A percentile compares a stretch with the other conserved stretches of the same genome.
These are phyloP conservation scores for Saposhnikovia divaricata DNA, from an alignment of 129 eudicot genomes.

Conservation along the genomic window DNA sequence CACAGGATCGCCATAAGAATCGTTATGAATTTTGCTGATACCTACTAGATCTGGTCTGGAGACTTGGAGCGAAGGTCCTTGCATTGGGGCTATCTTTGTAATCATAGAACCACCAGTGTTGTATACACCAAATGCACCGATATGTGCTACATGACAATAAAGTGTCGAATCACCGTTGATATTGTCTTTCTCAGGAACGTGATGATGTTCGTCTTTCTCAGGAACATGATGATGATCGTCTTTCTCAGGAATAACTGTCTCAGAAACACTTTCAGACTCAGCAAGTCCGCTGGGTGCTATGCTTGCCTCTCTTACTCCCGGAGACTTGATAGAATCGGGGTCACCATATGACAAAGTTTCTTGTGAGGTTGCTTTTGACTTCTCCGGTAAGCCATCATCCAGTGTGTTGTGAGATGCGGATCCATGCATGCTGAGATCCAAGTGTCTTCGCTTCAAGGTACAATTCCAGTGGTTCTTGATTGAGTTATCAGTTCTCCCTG, in stretches of 20 bases:
- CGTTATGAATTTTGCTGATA: conserved; percentile 37
- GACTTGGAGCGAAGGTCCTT: conserved; percentile 41
- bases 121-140: conserved; percentile 56
- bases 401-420: conserved; percentile 10
- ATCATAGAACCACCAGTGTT: conserved; percentile 18
- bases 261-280: not conserved
- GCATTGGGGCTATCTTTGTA: conserved; percentile 27
- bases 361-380: conserved; percentile 37
- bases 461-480: conserved; percentile 93
- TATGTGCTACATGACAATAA: conserved; percentile 37
- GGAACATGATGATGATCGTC: not conserved
- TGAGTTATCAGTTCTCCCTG: conserved; percentile 84
- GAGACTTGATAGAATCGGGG: conserved; percentile 23
- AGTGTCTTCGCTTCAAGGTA: conserved; percentile 43
- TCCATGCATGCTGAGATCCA: conserved; percentile 6
- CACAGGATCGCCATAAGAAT: conserved; percentile 31
- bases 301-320: conserved; percentile 19
- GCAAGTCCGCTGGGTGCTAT: conserved; percentile 1
- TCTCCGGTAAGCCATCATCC: conserved; percentile 19
- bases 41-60: conserved; percentile 39
- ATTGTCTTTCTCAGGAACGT: not conserved
- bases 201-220: conserved; percentile 3
- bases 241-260: not conserved
- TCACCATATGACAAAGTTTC: conserved; percentile 40
- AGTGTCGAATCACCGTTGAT: conserved; percentile 13